A percentile compares a stretch with the other conserved stretches of the same genome.
Evolutionary conservation across 2,329 filamentous ascomycete species (phyloP).

Genomic region (Ophiostoma ulmi): DNA sequence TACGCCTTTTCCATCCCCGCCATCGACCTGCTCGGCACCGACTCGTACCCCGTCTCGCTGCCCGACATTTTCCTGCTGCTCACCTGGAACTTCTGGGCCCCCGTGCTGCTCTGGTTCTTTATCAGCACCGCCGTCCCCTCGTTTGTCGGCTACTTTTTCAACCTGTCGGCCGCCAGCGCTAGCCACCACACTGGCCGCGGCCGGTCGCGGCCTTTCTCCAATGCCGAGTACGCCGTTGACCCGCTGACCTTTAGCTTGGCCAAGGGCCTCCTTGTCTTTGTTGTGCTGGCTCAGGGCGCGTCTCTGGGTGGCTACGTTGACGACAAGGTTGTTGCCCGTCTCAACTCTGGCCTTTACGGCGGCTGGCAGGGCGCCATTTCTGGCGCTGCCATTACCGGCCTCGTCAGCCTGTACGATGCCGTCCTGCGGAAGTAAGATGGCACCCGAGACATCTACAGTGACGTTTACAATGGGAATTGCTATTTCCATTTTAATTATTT

Average conservation of each 20-base stretch:
- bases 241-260: conserved; percentile 85
- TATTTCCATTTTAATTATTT: conserved; percentile 12
- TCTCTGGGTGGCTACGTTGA: conserved; percentile 59
- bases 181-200: conserved; percentile 38
- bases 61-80: conserved; percentile 78
- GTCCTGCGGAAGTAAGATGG: conserved; percentile 58
- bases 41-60: conserved; percentile 58
- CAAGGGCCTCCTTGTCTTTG: conserved; percentile 75
- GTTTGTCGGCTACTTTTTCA: conserved; percentile 81
- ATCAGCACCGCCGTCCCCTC: conserved; percentile 68
- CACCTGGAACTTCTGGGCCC: conserved; percentile 75
- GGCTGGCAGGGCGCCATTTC: conserved; percentile 66
- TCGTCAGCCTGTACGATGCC: conserved; percentile 72
- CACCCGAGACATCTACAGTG: too few species aligned
- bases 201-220: conserved; percentile 37
- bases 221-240: conserved; percentile 61
- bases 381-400: conserved; percentile 60
- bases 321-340: conserved; percentile 53
- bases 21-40: conserved; percentile 49
- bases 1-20: conserved; percentile 70
- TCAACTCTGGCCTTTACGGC: conserved; percentile 64
- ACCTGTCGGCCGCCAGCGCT: conserved; percentile 59
- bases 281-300: conserved; percentile 68
- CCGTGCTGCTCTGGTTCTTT: conserved; percentile 68
- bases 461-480: neutral